phyloP scores from a whole-genome alignment of 805 yeast species.

The Candida fluviatilis region DNA sequence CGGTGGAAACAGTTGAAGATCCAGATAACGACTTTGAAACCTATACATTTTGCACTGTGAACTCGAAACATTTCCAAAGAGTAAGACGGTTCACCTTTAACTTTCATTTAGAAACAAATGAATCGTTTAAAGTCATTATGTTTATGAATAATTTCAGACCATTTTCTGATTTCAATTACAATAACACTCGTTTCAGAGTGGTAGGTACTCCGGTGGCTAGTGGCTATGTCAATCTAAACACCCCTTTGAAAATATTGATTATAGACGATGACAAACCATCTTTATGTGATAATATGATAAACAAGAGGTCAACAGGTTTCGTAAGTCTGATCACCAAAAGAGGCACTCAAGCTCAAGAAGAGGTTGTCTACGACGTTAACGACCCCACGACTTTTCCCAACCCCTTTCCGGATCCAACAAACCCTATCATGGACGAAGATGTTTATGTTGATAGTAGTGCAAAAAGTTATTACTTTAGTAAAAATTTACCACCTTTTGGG shows the following conservation, averaged over 20 bases:
- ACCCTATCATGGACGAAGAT: slow-evolving; percentile 7
- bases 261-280: slow-evolving; percentile 33
- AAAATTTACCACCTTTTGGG: slow-evolving; percentile 38
- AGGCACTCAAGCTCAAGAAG: not conserved
- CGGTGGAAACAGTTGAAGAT: slow-evolving; percentile 8
- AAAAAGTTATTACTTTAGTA: slow-evolving; percentile 18
- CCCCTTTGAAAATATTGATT: slow-evolving; percentile 28
- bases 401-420: slow-evolving; percentile 25
- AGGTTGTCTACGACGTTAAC: slow-evolving; percentile 4
- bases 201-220: slow-evolving; percentile 31
- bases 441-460: slow-evolving; percentile 1
- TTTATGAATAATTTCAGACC: slow-evolving; percentile 36
- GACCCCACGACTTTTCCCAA: slow-evolving; percentile 18
- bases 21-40: slow-evolving; percentile 22
- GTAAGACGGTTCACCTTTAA: slow-evolving; percentile 26
- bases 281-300: slow-evolving; percentile 30
- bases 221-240: slow-evolving; percentile 28
- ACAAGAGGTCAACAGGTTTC: slow-evolving; percentile 21
- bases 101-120: slow-evolving; percentile 18
- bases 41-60: slow-evolving; percentile 29
- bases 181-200: slow-evolving; percentile 33
- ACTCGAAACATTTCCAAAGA: slow-evolving; percentile 21
- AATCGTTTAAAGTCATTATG: slow-evolving; percentile 21
- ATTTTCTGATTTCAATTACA: slow-evolving; percentile 36
- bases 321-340: slow-evolving; percentile 14